A percentile compares a stretch with the other conserved stretches of the same genome.
Conservation (phyloP, 371 early-diverging fungal species). For the Mortierella sp. region DNA sequence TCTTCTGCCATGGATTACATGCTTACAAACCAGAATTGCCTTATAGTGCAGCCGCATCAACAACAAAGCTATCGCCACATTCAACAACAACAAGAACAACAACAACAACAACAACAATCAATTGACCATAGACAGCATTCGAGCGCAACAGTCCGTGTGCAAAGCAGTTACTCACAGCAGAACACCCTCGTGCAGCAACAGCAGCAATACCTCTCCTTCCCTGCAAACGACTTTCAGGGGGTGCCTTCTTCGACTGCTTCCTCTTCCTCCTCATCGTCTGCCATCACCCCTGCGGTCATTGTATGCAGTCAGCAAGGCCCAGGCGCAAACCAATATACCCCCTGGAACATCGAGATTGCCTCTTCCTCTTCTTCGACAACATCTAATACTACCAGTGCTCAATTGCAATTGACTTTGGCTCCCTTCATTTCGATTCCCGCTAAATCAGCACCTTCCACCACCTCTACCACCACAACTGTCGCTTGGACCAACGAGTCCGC, state of each 20-base stretch:
- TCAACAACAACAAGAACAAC: constrained; percentile 20
- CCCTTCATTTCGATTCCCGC: constrained; percentile 12
- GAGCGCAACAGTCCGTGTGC: constrained; percentile 1
- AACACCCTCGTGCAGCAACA: constrained; percentile 5
- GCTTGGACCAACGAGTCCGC: constrained; percentile 28
- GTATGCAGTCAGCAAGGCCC: constrained; percentile 20
- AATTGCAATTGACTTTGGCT: constrained; percentile 10
- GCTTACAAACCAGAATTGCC: constrained; percentile 33
- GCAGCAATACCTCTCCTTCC: not conserved
- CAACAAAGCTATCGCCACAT: constrained; percentile 13
- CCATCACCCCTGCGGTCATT: not conserved
- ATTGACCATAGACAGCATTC: constrained; percentile 23
- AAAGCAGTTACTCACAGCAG: constrained; percentile 13
- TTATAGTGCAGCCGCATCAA: constrained; percentile 17
- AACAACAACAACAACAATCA: constrained; percentile 15
- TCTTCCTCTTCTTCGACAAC: not conserved
- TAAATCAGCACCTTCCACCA: constrained; percentile 11
- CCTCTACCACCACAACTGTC: constrained; percentile 6
- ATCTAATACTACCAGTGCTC: not conserved
- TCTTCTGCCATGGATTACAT: constrained; percentile 25
- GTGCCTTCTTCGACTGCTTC: not conserved
- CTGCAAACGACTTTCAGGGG: constrained; percentile 28
- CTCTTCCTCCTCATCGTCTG: not conserved
- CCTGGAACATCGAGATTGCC: constrained; percentile 17
- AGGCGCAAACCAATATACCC: constrained; percentile 11